Percentiles rank a stretch among this genome's conserved stretches.
These are phyloP conservation scores for Penicillium odoratum DNA, from an alignment of 495 filamentous ascomycete genomes.

Conservation along the genomic window DNA sequence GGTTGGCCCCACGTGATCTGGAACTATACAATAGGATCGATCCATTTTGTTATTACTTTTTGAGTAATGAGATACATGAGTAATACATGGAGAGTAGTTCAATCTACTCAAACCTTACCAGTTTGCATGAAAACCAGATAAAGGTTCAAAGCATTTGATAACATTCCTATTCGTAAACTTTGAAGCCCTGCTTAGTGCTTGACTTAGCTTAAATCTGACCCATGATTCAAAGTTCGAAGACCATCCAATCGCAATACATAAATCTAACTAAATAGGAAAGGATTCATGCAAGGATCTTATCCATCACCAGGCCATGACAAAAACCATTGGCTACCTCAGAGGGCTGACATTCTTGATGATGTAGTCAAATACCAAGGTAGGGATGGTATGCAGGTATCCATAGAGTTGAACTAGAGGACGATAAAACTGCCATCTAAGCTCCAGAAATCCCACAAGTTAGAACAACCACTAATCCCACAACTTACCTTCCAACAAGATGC, in stretches of 20 bases:
- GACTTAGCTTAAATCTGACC: slow-evolving; percentile 8
- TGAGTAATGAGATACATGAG: too few relatives aligned
- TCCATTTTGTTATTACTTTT: too few relatives aligned
- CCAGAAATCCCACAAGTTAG: neutral
- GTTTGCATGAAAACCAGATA: too few relatives aligned
- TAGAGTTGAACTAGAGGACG: neutral
- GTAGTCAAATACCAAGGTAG: slow-evolving; percentile 8
- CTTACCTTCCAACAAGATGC: neutral
- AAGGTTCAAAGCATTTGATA: neutral
- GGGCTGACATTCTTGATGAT: slow-evolving; percentile 22
- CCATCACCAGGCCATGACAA: neutral
- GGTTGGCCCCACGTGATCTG: neutral
- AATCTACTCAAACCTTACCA: too few relatives aligned
- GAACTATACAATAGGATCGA: slow-evolving; percentile 2
- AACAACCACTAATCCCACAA: neutral
- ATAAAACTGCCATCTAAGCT: neutral
- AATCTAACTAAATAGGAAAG: neutral
- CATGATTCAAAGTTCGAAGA: slow-evolving; percentile 2
- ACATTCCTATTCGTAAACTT: slow-evolving; percentile 2
- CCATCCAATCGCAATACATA: neutral
- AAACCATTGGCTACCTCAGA: slow-evolving; percentile 4
- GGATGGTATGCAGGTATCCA: slow-evolving; percentile 21
- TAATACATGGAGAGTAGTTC: too few relatives aligned
- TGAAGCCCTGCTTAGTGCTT: slow-evolving; percentile 10
- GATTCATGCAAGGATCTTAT: slow-evolving; percentile 10